These are phyloP conservation scores for Apiospora hydei DNA, from an alignment of 2,329 filamentous ascomycete species.

Conservation along the genomic window DNA sequence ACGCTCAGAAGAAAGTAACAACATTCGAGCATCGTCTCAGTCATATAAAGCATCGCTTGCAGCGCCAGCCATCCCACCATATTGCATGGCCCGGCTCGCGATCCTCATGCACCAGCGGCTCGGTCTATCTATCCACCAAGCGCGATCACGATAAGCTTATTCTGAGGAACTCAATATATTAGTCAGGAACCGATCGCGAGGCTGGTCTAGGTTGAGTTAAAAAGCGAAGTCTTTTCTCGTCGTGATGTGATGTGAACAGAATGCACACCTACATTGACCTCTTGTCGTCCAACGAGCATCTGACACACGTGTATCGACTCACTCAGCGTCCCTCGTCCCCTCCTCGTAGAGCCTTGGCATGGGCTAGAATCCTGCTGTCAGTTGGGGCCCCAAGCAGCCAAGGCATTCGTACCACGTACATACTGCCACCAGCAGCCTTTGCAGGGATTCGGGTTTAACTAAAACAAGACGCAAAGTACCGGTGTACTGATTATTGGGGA, in stretches of 20 bases:
- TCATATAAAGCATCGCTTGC: neutral
- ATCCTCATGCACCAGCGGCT: neutral
- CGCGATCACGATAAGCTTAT: neutral
- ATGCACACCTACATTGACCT: neutral
- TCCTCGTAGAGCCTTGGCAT: neutral
- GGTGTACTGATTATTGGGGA: slow-evolving; percentile 9
- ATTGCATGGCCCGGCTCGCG: neutral
- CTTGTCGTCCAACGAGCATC: slow-evolving; percentile 8
- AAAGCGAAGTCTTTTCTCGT: neutral
- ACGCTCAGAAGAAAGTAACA: neutral
- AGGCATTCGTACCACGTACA: neutral
- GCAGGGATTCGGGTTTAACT: neutral
- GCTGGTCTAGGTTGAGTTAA: neutral
- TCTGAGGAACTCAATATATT: neutral
- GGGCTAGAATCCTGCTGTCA: slow-evolving; percentile 3
- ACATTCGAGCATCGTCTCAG: slow-evolving; percentile 2
- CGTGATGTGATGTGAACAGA: neutral
- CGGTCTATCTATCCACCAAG: neutral
- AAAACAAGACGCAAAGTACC: slow-evolving; percentile 18
- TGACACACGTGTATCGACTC: slow-evolving; percentile 11
- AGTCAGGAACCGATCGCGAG: slow-evolving; percentile 2
- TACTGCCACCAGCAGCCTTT: neutral
- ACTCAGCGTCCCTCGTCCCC: neutral
- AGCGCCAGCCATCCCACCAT: neutral
- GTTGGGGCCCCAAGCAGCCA: neutral